Conservation (phyloP, 345 rosid species). For the Heritiera littoralis region DNA sequence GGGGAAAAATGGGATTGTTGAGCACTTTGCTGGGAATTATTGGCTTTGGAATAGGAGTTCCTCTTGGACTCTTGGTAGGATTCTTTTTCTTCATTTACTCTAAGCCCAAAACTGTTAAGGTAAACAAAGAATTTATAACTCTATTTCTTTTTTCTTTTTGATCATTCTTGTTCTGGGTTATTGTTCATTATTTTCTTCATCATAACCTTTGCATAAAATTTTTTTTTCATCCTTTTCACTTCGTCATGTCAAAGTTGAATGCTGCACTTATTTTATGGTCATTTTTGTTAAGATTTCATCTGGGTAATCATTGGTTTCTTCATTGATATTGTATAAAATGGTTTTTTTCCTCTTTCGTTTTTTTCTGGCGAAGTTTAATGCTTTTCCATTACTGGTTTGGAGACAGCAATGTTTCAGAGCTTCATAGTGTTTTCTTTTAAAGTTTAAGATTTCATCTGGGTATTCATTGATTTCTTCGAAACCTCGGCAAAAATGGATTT, state of each 20-base stretch:
- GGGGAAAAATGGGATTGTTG: slow-evolving; percentile 47
- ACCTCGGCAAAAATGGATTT: background rate
- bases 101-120: slow-evolving; percentile 55
- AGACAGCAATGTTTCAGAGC: background rate
- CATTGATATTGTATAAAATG: background rate
- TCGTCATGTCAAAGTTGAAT: background rate
- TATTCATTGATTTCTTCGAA: background rate
- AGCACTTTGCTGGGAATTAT: slow-evolving; percentile 53
- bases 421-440: background rate
- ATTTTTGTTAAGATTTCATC: background rate
- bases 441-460: slow-evolving; percentile 12
- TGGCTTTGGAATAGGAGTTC: slow-evolving; percentile 74
- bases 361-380: background rate
- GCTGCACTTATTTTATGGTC: background rate
- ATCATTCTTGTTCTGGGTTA: background rate
- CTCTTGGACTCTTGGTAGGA: slow-evolving; percentile 67
- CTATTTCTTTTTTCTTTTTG: background rate
- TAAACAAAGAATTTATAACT: slow-evolving; percentile 25
- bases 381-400: background rate
- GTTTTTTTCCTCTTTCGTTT: background rate
- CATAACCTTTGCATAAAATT: background rate
- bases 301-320: slow-evolving; percentile 13
- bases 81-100: slow-evolving; percentile 69
- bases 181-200: background rate
- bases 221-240: background rate